Evolutionary conservation across 139 green algal genomes (phyloP).

Genomic region (Chlorella ohadii): DNA sequence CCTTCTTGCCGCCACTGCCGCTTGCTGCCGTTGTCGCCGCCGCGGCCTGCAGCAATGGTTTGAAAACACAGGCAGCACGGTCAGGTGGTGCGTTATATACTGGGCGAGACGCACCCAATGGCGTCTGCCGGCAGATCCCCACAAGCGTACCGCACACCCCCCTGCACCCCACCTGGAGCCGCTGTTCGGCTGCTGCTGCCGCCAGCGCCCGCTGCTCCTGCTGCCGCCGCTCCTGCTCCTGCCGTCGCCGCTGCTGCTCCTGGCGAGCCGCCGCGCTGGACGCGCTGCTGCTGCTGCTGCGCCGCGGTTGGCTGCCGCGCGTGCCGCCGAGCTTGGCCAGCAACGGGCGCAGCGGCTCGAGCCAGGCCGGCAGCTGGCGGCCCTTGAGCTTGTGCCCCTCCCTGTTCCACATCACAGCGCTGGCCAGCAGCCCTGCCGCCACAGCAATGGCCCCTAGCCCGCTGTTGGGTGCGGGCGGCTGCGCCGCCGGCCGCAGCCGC

Average conservation of each 20-base stretch:
- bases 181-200: constrained; percentile 8
- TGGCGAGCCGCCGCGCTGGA: neutral
- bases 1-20: neutral
- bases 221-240: constrained; percentile 1
- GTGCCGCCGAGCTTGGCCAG: neutral
- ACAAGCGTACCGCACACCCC: neutral
- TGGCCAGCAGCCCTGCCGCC: neutral
- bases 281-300: neutral
- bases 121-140: neutral
- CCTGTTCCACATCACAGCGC: neutral
- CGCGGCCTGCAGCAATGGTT: neutral
- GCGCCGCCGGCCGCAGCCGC: neutral
- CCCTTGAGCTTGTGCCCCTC: constrained; percentile 20
- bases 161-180: neutral
- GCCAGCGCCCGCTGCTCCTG: neutral
- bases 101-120: neutral
- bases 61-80: neutral
- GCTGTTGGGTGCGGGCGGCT: constrained; percentile 1
- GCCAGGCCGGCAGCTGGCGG: neutral
- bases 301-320: neutral
- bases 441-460: neutral
- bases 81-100: no score
- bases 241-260: neutral
- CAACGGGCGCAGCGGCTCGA: constrained; percentile 17
- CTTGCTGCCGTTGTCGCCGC: neutral